A percentile compares a stretch with the other conserved stretches of the same genome.
Conservation (phyloP, 2,329 filamentous ascomycete species). For the Trichophyton schoenleinii region DNA sequence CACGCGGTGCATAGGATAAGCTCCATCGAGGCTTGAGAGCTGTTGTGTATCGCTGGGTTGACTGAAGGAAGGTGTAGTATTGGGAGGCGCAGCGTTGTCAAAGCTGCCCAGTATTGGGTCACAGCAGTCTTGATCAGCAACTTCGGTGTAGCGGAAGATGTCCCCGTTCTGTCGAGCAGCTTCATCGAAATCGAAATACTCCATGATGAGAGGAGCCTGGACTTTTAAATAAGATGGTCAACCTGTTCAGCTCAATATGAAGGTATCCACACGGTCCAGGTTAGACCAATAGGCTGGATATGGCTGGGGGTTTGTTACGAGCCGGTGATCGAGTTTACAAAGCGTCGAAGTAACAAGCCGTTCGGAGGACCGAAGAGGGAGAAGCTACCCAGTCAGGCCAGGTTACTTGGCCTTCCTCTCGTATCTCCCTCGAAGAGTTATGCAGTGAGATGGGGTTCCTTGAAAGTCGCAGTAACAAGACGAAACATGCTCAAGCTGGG, state of each 20-base stretch:
- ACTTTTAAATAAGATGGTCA: background rate
- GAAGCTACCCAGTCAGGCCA: background rate
- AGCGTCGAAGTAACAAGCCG: background rate
- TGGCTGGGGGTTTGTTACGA: background rate
- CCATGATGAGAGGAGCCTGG: conserved; percentile 22
- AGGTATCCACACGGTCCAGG: background rate
- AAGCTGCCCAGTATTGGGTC: background rate
- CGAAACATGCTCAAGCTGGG: background rate
- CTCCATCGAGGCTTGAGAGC: conserved; percentile 16
- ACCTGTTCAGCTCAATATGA: background rate
- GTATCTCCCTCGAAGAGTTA: background rate
- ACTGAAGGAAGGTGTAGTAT: background rate
- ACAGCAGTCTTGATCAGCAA: background rate
- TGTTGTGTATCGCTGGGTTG: background rate
- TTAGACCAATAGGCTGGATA: background rate
- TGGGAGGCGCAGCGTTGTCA: background rate
- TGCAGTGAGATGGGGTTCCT: background rate
- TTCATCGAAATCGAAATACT: conserved; percentile 38
- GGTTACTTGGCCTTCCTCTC: background rate
- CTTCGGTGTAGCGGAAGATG: background rate
- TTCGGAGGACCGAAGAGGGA: background rate
- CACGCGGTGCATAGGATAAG: conserved; percentile 34
- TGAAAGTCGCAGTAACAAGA: background rate
- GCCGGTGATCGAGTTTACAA: background rate
- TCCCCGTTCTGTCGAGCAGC: conserved; percentile 29